A percentile compares a stretch with the other conserved stretches of the same genome.
phyloP scores from a whole-genome alignment of 768 basidiomycete genomes.

The Gloeopeniophorella convolvens region DNA sequence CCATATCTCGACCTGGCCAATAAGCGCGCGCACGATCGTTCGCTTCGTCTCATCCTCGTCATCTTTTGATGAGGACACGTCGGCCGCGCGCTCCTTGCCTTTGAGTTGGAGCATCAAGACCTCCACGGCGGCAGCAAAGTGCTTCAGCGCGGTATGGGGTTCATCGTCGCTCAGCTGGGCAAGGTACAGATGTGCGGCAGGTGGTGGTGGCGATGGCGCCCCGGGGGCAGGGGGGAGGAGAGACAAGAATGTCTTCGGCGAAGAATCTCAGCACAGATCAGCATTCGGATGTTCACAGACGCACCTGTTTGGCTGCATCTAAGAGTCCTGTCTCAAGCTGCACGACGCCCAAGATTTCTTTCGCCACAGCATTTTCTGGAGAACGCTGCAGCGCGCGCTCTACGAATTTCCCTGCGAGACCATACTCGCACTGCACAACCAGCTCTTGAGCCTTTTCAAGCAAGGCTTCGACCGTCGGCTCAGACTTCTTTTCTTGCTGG shows the following conservation, averaged over 20 bases:
- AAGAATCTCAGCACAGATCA: neutral
- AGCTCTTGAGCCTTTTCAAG: slow-evolving; percentile 76
- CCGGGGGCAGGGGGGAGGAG: slow-evolving; percentile 53
- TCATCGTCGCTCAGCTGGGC: slow-evolving; percentile 80
- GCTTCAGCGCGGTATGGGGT: slow-evolving; percentile 60
- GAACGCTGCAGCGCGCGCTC: slow-evolving; percentile 60
- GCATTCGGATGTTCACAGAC: slow-evolving; percentile 12
- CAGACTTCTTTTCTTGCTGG: slow-evolving; percentile 30
- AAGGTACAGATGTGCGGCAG: slow-evolving; percentile 83
- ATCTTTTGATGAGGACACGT: slow-evolving; percentile 28
- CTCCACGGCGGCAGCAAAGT: slow-evolving; percentile 79
- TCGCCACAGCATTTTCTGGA: slow-evolving; percentile 57
- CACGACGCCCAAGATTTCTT: slow-evolving; percentile 74
- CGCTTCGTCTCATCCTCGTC: slow-evolving; percentile 56
- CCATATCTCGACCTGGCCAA: slow-evolving; percentile 93
- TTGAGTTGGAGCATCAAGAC: slow-evolving; percentile 62
- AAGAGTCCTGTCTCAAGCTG: slow-evolving; percentile 76
- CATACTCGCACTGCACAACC: slow-evolving; percentile 79
- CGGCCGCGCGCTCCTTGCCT: slow-evolving; percentile 57
- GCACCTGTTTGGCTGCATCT: slow-evolving; percentile 62
- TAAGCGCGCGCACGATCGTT: slow-evolving; percentile 70
- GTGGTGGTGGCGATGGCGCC: slow-evolving; percentile 52
- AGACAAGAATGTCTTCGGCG: slow-evolving; percentile 52
- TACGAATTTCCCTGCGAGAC: slow-evolving; percentile 69
- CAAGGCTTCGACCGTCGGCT: slow-evolving; percentile 36